Evolutionary conservation across 106 monocot genomes (phyloP).

Genomic region (Allium sativum): DNA sequence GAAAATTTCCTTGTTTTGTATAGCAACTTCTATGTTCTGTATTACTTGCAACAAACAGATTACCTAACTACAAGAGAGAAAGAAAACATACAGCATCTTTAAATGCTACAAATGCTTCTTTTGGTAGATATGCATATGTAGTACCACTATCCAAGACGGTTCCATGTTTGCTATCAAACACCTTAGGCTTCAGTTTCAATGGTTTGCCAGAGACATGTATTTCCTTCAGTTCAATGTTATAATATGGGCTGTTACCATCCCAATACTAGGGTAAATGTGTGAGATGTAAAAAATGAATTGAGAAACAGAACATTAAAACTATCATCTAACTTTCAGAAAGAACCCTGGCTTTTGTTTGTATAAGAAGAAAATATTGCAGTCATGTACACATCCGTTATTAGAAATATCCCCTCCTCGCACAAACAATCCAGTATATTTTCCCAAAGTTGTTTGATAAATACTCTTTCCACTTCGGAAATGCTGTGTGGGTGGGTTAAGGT

Average conservation of each 20-base stretch:
- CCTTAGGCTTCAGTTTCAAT: conserved; percentile 44
- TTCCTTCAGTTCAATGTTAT: conserved; percentile 93
- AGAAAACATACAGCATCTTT: conserved; percentile 69
- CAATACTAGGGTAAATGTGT: conserved; percentile 64
- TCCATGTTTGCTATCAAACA: conserved; percentile 74
- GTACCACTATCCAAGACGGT: conserved; percentile 98
- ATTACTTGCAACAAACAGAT: background rate
- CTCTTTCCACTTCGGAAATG: too few species aligned
- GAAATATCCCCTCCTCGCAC: conserved; percentile 1
- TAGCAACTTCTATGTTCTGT: too few species aligned
- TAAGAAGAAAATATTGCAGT: too few species aligned
- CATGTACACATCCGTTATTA: background rate
- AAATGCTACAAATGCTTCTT: conserved; percentile 69
- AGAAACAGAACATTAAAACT: conserved; percentile 1
- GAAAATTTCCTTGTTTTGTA: too few species aligned
- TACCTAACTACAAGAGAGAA: background rate
- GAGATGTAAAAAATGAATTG: conserved; percentile 41
- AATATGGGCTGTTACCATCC: conserved; percentile 87
- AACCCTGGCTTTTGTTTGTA: too few species aligned
- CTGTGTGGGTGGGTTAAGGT: too few species aligned
- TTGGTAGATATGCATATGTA: conserved; percentile 90
- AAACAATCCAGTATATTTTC: background rate
- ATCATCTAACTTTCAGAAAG: too few species aligned
- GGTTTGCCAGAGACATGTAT: conserved; percentile 65
- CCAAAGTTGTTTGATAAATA: too few species aligned